phyloP scores from a whole-genome alignment of 495 filamentous ascomycete genomes.

The Staphylotrichum longicolle region DNA sequence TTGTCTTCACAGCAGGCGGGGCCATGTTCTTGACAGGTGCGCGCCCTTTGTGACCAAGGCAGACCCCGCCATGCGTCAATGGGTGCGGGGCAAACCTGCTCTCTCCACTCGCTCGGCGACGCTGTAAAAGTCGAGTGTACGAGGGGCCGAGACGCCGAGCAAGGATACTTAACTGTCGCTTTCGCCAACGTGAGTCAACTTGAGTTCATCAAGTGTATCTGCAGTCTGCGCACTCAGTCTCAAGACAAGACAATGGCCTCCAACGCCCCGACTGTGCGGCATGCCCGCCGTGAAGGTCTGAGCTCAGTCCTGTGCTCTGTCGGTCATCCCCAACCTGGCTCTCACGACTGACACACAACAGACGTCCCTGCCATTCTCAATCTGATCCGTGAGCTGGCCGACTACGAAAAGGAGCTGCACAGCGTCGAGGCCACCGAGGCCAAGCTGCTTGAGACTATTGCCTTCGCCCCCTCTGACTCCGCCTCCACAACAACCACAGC shows the following conservation, averaged over 20 bases:
- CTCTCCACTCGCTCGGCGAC: too few species aligned
- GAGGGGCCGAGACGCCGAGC: too few species aligned
- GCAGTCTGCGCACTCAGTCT: too few species aligned
- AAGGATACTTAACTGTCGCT: too few species aligned
- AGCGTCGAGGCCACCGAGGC: slow-evolving; percentile 75
- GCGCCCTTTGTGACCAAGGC: slow-evolving; percentile 11
- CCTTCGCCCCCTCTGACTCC: slow-evolving; percentile 58
- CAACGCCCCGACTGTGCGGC: slow-evolving; percentile 26
- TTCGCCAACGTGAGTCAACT: too few species aligned
- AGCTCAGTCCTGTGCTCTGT: neutral
- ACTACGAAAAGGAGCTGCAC: slow-evolving; percentile 75
- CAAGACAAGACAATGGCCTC: slow-evolving; percentile 22
- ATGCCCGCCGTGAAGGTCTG: slow-evolving; percentile 37
- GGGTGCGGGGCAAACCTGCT: slow-evolving; percentile 4
- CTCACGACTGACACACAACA: slow-evolving; percentile 35
- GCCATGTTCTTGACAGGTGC: neutral
- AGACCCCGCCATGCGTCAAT: slow-evolving; percentile 11
- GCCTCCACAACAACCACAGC: slow-evolving; percentile 35
- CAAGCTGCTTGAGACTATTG: slow-evolving; percentile 72
- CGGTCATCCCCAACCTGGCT: neutral
- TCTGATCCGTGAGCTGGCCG: slow-evolving; percentile 83
- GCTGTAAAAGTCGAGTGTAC: too few species aligned
- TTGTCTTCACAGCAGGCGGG: too few species aligned
- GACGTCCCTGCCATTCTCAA: slow-evolving; percentile 79
- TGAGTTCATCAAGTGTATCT: too few species aligned